These are phyloP conservation scores for Recurvomyces mirabilis DNA, from an alignment of 495 filamentous ascomycete species.

Conservation along the genomic window DNA sequence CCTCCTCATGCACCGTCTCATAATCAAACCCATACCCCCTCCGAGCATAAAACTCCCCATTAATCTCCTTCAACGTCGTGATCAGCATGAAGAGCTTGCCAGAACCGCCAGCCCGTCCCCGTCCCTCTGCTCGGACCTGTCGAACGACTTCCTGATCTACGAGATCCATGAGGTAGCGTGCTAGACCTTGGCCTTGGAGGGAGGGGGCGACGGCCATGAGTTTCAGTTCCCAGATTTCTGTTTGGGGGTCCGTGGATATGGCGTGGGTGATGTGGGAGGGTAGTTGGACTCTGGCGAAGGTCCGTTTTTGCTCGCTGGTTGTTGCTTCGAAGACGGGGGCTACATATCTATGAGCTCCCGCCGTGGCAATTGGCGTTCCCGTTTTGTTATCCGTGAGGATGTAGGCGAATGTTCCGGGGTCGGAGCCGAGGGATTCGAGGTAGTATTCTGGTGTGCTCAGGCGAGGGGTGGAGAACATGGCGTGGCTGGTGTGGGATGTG, in stretches of 20 bases:
- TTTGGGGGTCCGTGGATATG: not conserved
- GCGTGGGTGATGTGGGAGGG: too few relatives aligned
- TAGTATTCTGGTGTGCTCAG: not conserved
- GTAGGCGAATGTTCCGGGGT: conserved; percentile 13
- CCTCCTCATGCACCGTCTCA: conserved; percentile 8
- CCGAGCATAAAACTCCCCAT: conserved; percentile 6
- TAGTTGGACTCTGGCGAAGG: conserved; percentile 2
- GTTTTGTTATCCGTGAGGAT: conserved; percentile 3
- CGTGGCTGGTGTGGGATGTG: not conserved
- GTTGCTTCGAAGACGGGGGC: not conserved
- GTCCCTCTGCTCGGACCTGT: not conserved
- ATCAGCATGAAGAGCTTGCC: conserved; percentile 9
- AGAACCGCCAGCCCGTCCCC: not conserved
- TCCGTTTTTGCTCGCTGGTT: not conserved
- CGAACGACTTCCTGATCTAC: conserved; percentile 11
- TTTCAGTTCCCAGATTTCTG: conserved; percentile 16
- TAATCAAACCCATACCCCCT: conserved; percentile 13
- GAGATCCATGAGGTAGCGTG: conserved; percentile 11
- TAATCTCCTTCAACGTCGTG: conserved; percentile 15
- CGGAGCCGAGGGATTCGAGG: conserved; percentile 8
- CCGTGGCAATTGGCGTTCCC: conserved; percentile 8
- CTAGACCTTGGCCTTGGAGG: conserved; percentile 6
- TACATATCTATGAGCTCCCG: conserved; percentile 10
- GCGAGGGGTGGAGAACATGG: not conserved
- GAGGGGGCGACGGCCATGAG: conserved; percentile 8